Evolutionary conservation across 2,329 filamentous ascomycete species (phyloP).

Genomic region (Xylaria polymorpha): DNA sequence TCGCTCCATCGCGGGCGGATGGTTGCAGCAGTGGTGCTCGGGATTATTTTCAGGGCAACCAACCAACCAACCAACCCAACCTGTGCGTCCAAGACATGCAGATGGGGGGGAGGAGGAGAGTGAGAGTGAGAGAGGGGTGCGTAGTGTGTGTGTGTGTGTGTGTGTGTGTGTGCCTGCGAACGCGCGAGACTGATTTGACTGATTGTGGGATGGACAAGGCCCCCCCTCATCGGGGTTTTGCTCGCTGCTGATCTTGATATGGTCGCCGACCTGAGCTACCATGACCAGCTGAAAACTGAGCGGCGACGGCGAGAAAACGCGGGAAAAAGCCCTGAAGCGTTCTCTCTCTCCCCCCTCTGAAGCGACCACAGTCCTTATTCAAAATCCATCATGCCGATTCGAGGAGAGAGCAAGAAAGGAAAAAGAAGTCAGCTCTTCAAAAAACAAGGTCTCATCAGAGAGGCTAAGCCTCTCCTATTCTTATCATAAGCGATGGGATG

Average conservation of each 20-base stretch:
- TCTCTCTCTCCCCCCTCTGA: not conserved
- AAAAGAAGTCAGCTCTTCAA: slow-evolving; percentile 3
- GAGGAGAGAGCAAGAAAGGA: slow-evolving; percentile 12
- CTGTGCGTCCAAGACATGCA: slow-evolving; percentile 34
- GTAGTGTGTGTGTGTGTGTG: too few relatives aligned
- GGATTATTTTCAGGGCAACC: slow-evolving; percentile 29
- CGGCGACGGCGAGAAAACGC: slow-evolving; percentile 11
- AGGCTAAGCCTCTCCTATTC: slow-evolving; percentile 35
- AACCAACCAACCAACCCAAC: not conserved
- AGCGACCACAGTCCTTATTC: not conserved
- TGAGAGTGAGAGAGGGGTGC: not conserved
- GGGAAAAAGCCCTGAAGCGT: not conserved
- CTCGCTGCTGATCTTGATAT: slow-evolving; percentile 31
- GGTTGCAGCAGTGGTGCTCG: slow-evolving; percentile 31
- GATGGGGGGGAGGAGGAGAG: slow-evolving; percentile 8
- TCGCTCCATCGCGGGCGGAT: slow-evolving; percentile 19
- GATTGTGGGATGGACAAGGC: slow-evolving; percentile 13
- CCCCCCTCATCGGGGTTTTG: slow-evolving; percentile 31
- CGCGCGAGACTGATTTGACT: slow-evolving; percentile 14
- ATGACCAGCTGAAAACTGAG: slow-evolving; percentile 35
- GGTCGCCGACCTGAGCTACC: slow-evolving; percentile 39
- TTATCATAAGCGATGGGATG: slow-evolving; percentile 30
- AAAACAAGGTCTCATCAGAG: slow-evolving; percentile 34
- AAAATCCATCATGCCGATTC: slow-evolving; percentile 11
- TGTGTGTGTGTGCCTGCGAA: slow-evolving; percentile 12